A percentile compares a stretch with the other conserved stretches of the same genome.
These are phyloP conservation scores for Acer negundo DNA, from an alignment of 345 rosid genomes.

Conservation along the genomic window DNA sequence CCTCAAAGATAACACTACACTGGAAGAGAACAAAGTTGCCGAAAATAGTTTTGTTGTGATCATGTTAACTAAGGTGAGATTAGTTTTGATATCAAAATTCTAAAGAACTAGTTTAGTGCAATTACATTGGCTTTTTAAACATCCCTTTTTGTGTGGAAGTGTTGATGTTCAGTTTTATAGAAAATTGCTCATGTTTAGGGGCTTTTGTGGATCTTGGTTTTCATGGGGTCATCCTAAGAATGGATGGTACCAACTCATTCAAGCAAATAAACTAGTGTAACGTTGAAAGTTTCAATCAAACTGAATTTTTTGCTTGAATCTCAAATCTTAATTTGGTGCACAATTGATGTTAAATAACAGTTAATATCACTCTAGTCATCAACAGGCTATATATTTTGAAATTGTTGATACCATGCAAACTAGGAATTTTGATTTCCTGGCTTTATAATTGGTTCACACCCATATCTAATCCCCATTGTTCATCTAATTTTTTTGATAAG, in stretches of 20 bases:
- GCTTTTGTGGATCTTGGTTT: not conserved
- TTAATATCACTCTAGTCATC: not conserved
- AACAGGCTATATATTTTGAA: not conserved
- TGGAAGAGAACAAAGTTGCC: conserved; percentile 69
- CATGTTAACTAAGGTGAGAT: conserved; percentile 74
- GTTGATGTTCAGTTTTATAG: not conserved
- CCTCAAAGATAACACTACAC: conserved; percentile 72
- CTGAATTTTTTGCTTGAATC: not conserved
- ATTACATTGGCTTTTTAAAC: not conserved
- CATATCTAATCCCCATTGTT: not conserved
- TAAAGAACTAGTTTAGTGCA: not conserved
- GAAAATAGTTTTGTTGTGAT: conserved; percentile 81
- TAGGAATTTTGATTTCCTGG: not conserved
- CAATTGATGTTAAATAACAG: not conserved
- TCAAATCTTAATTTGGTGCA: not conserved
- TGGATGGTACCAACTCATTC: no score
- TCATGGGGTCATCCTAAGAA: no score
- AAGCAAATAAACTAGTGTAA: no score
- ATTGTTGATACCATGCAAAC: not conserved
- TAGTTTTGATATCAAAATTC: not conserved
- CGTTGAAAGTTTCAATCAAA: not conserved
- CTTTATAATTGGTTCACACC: not conserved
- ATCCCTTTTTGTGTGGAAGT: not conserved
- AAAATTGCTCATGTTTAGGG: not conserved
- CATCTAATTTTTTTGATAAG: not conserved